Evolutionary conservation across 768 basidiomycete species (phyloP), one percentile per base, ranked within the genome.

Genomic region (Mycena indigotica): DNA sequence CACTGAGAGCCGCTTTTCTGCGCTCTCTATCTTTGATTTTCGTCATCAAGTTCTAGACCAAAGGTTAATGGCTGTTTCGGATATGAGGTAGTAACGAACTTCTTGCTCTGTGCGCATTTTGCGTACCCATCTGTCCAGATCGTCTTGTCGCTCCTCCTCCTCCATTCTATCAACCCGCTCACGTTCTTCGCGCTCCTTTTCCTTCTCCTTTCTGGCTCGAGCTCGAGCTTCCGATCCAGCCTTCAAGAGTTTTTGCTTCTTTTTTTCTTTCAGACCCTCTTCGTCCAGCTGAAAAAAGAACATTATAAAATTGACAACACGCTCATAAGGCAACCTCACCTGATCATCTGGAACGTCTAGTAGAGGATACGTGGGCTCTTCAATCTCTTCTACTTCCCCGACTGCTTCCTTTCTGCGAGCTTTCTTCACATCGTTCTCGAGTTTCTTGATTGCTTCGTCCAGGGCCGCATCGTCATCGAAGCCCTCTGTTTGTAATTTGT

Each of bases 211-310:
- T 64, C 89, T 84, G 0, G 85, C 84, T 1, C 93, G 86, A 29
- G 86, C 84, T 21, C 97, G 87, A 0, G 95, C 93, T 56, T 98
- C 96, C 70, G 88, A 95, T 1, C 92, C 93, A 0, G 95, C 93
- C 71, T 97, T 98, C 76, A 95, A 76, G 28, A 98, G 79, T 63
- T 86, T 89, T 70, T 99, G 97, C 66, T 89, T 91, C 67, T 87
- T 87, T 77, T 98, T 99, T 72, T 99, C 97, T 70, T 92, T 98
- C 30, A 98, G 69, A 24, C 86, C 82, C 38, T 96, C 95, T 67
- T 98, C 95, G 65, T 93, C 91, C 6, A 94, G 80, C n/a, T n/a
- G 30, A 24, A n/a, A 29, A 24, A 44, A 28, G 52, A 3, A 30
- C 44, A 40, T 26, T 29, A 21, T 32, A 25, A 16, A 28, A n/a